These are phyloP conservation scores for Septoria linicola DNA, from an alignment of 2,329 filamentous ascomycete genomes.

Conservation along the genomic window DNA sequence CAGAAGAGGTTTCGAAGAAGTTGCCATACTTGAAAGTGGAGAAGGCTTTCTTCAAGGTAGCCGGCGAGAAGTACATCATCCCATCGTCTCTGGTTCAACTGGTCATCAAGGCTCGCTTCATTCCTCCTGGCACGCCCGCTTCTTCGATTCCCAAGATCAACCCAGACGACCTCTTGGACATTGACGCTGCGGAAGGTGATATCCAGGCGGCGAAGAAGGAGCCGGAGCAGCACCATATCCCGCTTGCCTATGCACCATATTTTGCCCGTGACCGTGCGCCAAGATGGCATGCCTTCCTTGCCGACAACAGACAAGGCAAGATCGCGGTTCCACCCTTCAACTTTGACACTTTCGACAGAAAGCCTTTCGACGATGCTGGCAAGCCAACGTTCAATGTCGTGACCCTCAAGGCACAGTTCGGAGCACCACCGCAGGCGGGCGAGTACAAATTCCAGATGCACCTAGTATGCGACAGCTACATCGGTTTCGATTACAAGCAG, in stretches of 20 bases:
- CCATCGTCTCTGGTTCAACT: slow-evolving; percentile 90
- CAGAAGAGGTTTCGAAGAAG: slow-evolving; percentile 75
- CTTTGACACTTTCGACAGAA: slow-evolving; percentile 90
- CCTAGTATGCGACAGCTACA: slow-evolving; percentile 88
- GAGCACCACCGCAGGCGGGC: slow-evolving; percentile 85
- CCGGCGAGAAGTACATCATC: slow-evolving; percentile 88
- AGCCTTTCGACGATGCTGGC: slow-evolving; percentile 71
- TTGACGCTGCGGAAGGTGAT: slow-evolving; percentile 91
- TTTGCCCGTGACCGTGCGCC: slow-evolving; percentile 86
- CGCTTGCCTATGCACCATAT: slow-evolving; percentile 86
- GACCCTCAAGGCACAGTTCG: slow-evolving; percentile 95
- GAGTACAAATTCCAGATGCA: slow-evolving; percentile 95
- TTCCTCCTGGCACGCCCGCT: slow-evolving; percentile 72
- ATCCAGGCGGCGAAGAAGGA: slow-evolving; percentile 72
- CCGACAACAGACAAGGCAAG: slow-evolving; percentile 90
- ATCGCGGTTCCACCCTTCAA: slow-evolving; percentile 95
- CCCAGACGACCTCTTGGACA: slow-evolving; percentile 78
- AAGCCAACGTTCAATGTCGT: slow-evolving; percentile 93
- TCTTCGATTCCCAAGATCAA: slow-evolving; percentile 71
- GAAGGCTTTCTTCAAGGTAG: slow-evolving; percentile 97
- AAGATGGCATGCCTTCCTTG: slow-evolving; percentile 90
- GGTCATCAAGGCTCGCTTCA: slow-evolving; percentile 89
- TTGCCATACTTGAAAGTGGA: slow-evolving; percentile 80
- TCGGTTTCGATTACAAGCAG: slow-evolving; percentile 89
- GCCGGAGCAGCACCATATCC: slow-evolving; percentile 70